Evolutionary conservation across 179 eudicot genomes (phyloP).

Genomic region (Corrigiola litoralis): DNA sequence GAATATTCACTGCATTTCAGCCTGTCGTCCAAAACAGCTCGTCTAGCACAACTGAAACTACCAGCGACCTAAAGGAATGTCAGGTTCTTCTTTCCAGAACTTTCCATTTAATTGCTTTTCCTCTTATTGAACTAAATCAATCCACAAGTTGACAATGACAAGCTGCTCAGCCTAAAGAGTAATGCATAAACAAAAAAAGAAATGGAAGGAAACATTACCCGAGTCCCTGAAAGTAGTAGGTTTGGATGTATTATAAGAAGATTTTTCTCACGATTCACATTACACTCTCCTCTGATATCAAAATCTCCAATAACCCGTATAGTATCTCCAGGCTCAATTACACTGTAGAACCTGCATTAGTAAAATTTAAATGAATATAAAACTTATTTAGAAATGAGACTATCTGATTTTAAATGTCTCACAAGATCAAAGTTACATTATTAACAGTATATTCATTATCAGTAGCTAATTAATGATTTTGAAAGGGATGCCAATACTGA

Average conservation of each 20-base stretch:
- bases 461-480: not conserved
- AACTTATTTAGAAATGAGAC: not conserved
- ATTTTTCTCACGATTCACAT: slow-evolving; percentile 67
- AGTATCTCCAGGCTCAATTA: slow-evolving; percentile 91
- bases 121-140: not conserved
- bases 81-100: slow-evolving; percentile 1
- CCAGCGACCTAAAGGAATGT: slow-evolving; percentile 60
- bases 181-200: not conserved
- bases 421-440: not conserved
- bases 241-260: slow-evolving; percentile 84
- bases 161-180: not conserved
- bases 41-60: slow-evolving; percentile 89
- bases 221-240: slow-evolving; percentile 83
- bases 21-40: slow-evolving; percentile 93
- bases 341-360: slow-evolving; percentile 63
- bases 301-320: slow-evolving; percentile 80
- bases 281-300: slow-evolving; percentile 63
- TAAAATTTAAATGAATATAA: slow-evolving; percentile 5
- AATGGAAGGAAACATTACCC: slow-evolving; percentile 50
- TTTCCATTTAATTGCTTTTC: too few relatives aligned
- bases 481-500: not conserved
- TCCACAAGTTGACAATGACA: not conserved
- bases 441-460: not conserved
- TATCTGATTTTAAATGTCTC: not conserved
- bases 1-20: slow-evolving; percentile 64